A percentile compares a stretch with the other conserved stretches of the same genome.
Evolutionary conservation across 768 basidiomycete genomes (phyloP).

Genomic region (Pluteus cervinus): DNA sequence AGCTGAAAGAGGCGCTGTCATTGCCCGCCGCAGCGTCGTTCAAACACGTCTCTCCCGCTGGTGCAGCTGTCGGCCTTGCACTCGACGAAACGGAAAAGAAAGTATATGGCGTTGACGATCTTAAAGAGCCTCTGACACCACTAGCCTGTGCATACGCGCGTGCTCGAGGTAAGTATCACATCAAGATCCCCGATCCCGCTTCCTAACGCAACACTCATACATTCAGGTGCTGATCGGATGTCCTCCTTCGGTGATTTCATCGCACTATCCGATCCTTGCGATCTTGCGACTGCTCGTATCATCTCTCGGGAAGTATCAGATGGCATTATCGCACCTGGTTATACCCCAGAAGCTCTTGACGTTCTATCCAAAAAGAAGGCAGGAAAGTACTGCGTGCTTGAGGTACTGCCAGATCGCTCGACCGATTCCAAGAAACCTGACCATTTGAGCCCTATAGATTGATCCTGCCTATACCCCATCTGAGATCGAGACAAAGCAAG

Average conservation of each 20-base stretch:
- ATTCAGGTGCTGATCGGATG: conserved; percentile 92
- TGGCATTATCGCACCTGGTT: conserved; percentile 96
- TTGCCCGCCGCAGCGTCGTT: conserved; percentile 97
- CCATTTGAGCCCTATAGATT: conserved; percentile 51
- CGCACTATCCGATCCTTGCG: conserved; percentile 88
- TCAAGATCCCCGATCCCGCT: background rate
- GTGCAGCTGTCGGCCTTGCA: conserved; percentile 86
- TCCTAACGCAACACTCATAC: conserved; percentile 2
- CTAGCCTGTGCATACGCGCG: conserved; percentile 93
- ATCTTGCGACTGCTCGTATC: conserved; percentile 90
- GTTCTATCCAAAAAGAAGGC: conserved; percentile 93
- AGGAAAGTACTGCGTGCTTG: conserved; percentile 96
- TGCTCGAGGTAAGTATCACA: conserved; percentile 64
- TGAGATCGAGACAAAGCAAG: conserved; percentile 86
- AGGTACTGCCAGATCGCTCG: conserved; percentile 40
- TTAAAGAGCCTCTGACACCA: conserved; percentile 84
- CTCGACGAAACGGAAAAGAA: conserved; percentile 82
- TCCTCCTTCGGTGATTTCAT: conserved; percentile 99
- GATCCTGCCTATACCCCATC: conserved; percentile 78
- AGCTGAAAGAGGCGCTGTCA: conserved; percentile 78
- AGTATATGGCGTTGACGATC: conserved; percentile 94
- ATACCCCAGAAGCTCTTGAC: conserved; percentile 81
- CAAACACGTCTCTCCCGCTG: conserved; percentile 99
- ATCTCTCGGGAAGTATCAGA: conserved; percentile 99
- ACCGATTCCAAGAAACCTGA: background rate